Percentiles rank a stretch among this genome's conserved stretches.
These are phyloP conservation scores for Debaryomycetaceae sp. DNA, from an alignment of 1,139 yeast genomes.

Conservation along the genomic window DNA sequence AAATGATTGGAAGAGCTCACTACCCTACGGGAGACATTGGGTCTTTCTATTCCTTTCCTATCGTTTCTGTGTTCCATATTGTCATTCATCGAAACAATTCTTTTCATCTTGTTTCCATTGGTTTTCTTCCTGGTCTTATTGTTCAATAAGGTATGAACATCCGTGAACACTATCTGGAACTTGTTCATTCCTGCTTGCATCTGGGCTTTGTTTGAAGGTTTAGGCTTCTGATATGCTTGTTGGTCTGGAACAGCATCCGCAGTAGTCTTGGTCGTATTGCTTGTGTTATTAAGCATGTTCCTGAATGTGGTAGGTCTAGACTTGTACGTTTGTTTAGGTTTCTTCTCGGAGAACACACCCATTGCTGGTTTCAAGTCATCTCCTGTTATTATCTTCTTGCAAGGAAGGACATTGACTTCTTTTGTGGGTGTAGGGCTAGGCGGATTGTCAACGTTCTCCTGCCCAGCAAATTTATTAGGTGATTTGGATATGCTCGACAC, in stretches of 20 bases:
- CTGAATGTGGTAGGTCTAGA: constrained; percentile 13
- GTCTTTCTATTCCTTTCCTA: background rate
- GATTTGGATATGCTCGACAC: constrained; percentile 21
- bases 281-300: constrained; percentile 7
- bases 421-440: constrained; percentile 44
- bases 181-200: constrained; percentile 48
- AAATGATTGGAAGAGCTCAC: constrained; percentile 7
- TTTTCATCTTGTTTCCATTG: constrained; percentile 4
- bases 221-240: constrained; percentile 1
- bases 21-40: constrained; percentile 1
- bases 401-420: constrained; percentile 11
- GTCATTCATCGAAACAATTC: constrained; percentile 4
- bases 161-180: constrained; percentile 53
- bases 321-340: constrained; percentile 8
- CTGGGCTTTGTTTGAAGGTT: constrained; percentile 20
- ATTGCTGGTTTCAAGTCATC: constrained; percentile 30
- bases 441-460: constrained; percentile 6
- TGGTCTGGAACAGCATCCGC: constrained; percentile 1
- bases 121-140: constrained; percentile 28
- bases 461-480: constrained; percentile 4
- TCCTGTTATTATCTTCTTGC: constrained; percentile 8
- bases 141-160: constrained; percentile 45
- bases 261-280: background rate
- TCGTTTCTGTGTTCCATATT: constrained; percentile 1
- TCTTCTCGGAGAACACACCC: constrained; percentile 43